phyloP scores from a whole-genome alignment of 2,329 filamentous ascomycete species.

The Aspergillus latus region DNA sequence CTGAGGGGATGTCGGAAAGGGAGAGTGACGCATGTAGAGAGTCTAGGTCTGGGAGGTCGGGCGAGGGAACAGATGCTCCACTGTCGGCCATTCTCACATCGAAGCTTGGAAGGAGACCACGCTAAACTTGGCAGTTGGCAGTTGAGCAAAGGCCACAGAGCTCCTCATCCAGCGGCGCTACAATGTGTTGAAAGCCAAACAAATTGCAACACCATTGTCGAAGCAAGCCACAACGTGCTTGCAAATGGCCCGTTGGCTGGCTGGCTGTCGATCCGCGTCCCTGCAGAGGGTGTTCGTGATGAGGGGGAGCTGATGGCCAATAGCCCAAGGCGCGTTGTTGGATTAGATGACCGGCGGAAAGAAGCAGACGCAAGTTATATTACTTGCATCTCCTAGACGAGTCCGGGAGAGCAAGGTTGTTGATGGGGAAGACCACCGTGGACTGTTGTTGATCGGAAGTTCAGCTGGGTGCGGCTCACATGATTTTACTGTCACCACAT shows the following conservation, averaged over 20 bases:
- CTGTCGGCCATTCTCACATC: constrained; percentile 17
- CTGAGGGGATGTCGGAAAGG: constrained; percentile 24
- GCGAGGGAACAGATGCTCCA: constrained; percentile 14
- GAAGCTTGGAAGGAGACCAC: constrained; percentile 14
- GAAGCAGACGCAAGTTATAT: not conserved
- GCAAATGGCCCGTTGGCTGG: constrained; percentile 18
- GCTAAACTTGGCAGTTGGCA: constrained; percentile 15
- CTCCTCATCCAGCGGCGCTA: not conserved
- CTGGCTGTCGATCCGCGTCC: constrained; percentile 12
- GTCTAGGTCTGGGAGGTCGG: constrained; percentile 13
- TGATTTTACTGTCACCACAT: not conserved
- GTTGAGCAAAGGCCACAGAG: constrained; percentile 6
- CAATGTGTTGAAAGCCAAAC: constrained; percentile 1
- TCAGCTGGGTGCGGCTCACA: constrained; percentile 6
- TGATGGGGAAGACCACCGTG: not conserved
- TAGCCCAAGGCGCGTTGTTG: not conserved
- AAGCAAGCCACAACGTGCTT: constrained; percentile 19
- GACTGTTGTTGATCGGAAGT: not conserved
- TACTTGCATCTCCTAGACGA: not conserved
- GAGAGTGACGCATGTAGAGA: constrained; percentile 17
- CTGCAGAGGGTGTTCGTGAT: constrained; percentile 10
- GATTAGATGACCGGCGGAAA: not conserved
- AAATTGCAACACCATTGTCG: constrained; percentile 13
- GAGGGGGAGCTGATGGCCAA: constrained; percentile 2
- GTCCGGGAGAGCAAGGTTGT: not conserved